phyloP scores from a whole-genome alignment of 2,329 filamentous ascomycete genomes.

The Colletotrichum caudatum region DNA sequence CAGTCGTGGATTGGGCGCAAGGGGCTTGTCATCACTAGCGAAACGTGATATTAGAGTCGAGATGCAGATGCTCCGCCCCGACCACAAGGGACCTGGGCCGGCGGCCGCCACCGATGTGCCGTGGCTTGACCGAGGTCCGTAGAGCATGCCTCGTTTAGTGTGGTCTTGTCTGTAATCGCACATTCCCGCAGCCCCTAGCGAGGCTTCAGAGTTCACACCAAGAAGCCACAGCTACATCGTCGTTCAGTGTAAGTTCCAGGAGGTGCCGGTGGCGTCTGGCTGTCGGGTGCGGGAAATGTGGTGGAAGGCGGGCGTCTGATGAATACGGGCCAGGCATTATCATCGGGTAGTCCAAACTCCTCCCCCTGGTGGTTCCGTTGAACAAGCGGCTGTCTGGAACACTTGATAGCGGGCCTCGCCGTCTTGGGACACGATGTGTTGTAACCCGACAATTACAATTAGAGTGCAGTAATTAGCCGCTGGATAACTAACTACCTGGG shows the following conservation, averaged over 20 bases:
- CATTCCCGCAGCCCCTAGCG: background rate
- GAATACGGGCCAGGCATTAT: slow-evolving; percentile 25
- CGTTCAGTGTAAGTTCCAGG: slow-evolving; percentile 21
- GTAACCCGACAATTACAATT: background rate
- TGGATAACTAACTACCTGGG: background rate
- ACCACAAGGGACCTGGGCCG: background rate
- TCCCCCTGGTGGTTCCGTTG: slow-evolving; percentile 10
- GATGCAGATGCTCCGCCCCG: slow-evolving; percentile 32
- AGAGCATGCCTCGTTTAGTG: background rate
- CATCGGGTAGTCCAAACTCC: slow-evolving; percentile 2
- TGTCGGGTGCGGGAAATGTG: slow-evolving; percentile 11
- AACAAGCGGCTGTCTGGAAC: slow-evolving; percentile 5
- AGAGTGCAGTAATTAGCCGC: background rate
- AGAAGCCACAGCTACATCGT: background rate
- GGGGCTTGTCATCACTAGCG: slow-evolving; percentile 29
- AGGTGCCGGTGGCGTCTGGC: slow-evolving; percentile 27
- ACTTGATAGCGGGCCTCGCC: background rate
- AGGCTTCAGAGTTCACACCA: background rate
- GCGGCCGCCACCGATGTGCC: slow-evolving; percentile 10
- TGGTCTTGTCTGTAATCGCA: slow-evolving; percentile 16
- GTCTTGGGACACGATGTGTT: slow-evolving; percentile 12
- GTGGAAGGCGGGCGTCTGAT: slow-evolving; percentile 10
- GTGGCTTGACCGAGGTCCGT: slow-evolving; percentile 1
- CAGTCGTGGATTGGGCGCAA: slow-evolving; percentile 25
- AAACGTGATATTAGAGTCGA: slow-evolving; percentile 19